phyloP scores from a whole-genome alignment of 257 asterid species.

The Oldenlandia corymbosa region DNA sequence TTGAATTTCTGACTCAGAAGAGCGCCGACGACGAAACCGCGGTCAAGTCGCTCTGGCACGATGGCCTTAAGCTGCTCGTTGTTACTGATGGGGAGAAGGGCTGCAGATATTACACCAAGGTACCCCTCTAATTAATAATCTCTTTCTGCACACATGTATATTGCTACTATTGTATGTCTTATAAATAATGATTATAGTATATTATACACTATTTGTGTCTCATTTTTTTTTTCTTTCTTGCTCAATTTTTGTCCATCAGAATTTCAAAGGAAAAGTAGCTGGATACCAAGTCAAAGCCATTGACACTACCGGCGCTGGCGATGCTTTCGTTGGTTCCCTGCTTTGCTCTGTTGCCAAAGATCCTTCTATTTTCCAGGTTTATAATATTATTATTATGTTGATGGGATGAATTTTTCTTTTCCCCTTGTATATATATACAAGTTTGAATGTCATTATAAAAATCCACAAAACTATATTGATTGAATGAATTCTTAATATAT shows the following conservation, averaged over 20 bases:
- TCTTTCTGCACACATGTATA: too few species aligned
- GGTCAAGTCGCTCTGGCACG: conserved; percentile 34
- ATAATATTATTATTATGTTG: too few species aligned
- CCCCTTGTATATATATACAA: too few species aligned
- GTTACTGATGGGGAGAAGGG: conserved; percentile 45
- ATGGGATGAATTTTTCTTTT: too few species aligned
- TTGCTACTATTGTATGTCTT: too few species aligned
- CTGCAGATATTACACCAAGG: conserved; percentile 42
- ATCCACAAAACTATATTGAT: too few species aligned
- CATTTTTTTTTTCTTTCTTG: too few species aligned
- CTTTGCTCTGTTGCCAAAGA: conserved; percentile 29
- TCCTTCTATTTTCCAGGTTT: conserved; percentile 30
- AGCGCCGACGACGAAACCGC: conserved; percentile 22
- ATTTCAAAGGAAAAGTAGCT: conserved; percentile 27
- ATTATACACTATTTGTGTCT: too few species aligned
- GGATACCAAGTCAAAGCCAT: conserved; percentile 36
- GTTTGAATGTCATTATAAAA: too few species aligned
- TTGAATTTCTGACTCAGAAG: conserved; percentile 31
- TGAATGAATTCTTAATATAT: too few species aligned
- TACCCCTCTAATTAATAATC: neutral
- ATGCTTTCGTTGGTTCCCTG: conserved; percentile 44
- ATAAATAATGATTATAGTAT: too few species aligned
- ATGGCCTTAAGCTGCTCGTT: conserved; percentile 27
- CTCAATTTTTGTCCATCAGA: conserved; percentile 9
- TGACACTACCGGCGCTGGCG: conserved; percentile 55